Evolutionary conservation across 2,329 filamentous ascomycete genomes (phyloP).

Genomic region (Colletotrichum horii): DNA sequence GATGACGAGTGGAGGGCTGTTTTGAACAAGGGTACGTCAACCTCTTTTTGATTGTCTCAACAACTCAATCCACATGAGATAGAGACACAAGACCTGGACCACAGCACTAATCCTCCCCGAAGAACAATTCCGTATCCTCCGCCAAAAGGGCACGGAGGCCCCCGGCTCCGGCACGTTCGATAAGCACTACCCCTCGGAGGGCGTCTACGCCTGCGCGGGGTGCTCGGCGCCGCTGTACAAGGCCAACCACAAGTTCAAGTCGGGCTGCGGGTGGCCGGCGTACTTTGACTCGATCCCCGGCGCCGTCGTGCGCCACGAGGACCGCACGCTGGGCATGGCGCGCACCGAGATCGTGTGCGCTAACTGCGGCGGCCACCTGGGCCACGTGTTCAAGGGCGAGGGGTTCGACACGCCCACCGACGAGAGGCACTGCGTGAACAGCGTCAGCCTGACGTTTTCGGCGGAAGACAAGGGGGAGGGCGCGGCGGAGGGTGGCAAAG

Average conservation of each 20-base stretch:
- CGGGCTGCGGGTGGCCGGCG: constrained; percentile 95
- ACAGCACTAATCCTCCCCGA: constrained; percentile 14
- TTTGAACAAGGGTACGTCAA: constrained; percentile 59
- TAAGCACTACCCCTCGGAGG: constrained; percentile 78
- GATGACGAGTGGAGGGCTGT: constrained; percentile 90
- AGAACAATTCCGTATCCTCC: constrained; percentile 96
- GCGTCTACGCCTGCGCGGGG: constrained; percentile 86
- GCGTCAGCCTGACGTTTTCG: constrained; percentile 84
- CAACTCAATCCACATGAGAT: background rate
- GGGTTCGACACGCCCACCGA: constrained; percentile 85
- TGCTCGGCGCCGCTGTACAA: constrained; percentile 91
- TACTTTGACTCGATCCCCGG: constrained; percentile 96
- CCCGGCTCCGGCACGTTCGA: constrained; percentile 84
- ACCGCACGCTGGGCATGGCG: constrained; percentile 79
- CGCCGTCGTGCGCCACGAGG: constrained; percentile 82
- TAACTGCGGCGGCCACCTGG: constrained; percentile 91
- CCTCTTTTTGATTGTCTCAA: background rate
- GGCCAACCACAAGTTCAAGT: constrained; percentile 93
- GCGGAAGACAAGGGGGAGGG: constrained; percentile 60
- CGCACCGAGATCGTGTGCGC: constrained; percentile 93
- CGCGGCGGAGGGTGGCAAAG: constrained; percentile 23
- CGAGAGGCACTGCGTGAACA: constrained; percentile 97
- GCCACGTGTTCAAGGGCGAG: constrained; percentile 92
- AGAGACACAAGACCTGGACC: background rate
- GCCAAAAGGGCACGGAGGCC: constrained; percentile 88